A percentile compares a stretch with the other conserved stretches of the same genome.
Evolutionary conservation across 305 asterid species (phyloP).

Genomic region (Fraxinus albicans): DNA sequence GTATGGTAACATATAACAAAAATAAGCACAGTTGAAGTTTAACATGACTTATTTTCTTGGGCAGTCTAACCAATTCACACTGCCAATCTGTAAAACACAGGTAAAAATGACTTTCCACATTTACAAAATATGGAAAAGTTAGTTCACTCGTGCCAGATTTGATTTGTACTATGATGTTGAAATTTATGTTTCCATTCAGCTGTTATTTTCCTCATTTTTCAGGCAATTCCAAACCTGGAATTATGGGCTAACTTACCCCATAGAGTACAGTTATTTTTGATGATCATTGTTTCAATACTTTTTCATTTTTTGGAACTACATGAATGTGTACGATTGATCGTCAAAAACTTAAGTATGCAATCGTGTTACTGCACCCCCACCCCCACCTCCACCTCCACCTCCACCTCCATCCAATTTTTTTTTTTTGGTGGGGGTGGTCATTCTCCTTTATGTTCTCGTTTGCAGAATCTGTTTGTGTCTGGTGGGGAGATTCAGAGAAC

Average conservation of each 20-base stretch:
- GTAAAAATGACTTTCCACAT: not conserved
- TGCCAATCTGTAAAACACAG: not conserved
- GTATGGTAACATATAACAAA: not conserved
- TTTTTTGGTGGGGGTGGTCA: too few relatives aligned
- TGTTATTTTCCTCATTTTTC: conserved; percentile 30
- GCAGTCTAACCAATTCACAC: not conserved
- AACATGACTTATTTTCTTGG: not conserved
- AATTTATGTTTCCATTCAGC: not conserved
- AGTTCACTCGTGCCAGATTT: conserved; percentile 1
- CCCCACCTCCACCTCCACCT: not conserved
- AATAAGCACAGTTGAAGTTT: not conserved
- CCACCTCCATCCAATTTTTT: not conserved
- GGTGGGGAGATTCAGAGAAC: conserved; percentile 73
- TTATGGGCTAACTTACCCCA: conserved; percentile 91
- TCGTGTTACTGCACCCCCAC: too few relatives aligned
- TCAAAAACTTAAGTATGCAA: not conserved
- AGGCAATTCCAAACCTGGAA: conserved; percentile 91
- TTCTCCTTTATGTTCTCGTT: not conserved
- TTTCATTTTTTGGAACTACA: not conserved
- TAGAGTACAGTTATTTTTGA: conserved; percentile 56
- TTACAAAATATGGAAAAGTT: not conserved
- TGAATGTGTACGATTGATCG: not conserved
- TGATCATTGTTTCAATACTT: not conserved
- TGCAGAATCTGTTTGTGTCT: conserved; percentile 65
- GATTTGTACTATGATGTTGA: not conserved